Conservation (phyloP, 306 rosid genomes). For the Canavalia gladiata region DNA sequence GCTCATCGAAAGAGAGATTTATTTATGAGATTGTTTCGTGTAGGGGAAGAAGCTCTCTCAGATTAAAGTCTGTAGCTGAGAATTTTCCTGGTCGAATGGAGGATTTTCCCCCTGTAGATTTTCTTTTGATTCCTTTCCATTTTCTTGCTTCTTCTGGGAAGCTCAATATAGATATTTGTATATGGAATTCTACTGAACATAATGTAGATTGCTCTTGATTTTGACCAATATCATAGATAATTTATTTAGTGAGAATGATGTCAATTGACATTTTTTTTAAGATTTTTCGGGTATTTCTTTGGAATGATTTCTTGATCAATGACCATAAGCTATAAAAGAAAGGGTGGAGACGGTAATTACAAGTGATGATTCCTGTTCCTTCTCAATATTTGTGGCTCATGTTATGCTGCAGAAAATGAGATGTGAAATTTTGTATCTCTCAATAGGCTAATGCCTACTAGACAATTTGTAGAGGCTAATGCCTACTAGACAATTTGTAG, state of each 20-base stretch:
- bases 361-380: not conserved
- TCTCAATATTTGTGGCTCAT: conserved; percentile 5
- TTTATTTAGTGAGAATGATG: conserved; percentile 2
- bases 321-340: no score
- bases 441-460: not conserved
- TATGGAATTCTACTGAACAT: conserved; percentile 45
- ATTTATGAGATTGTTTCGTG: not conserved
- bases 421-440: not conserved
- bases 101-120: conserved; percentile 50
- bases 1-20: conserved; percentile 10
- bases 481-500: not conserved
- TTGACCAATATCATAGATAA: conserved; percentile 3
- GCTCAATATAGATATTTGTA: conserved; percentile 54
- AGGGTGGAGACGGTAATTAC: no score
- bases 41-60: conserved; percentile 19
- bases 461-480: not conserved
- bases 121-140: conserved; percentile 57
- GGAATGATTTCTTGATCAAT: not conserved
- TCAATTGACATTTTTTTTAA: conserved; percentile 4
- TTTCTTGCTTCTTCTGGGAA: conserved; percentile 47
- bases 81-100: conserved; percentile 37
- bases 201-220: conserved; percentile 42
- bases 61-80: conserved; percentile 21
- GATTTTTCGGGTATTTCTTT: not conserved
- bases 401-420: not conserved